Conservation (phyloP, 2,329 filamentous ascomycete species). For the Leptographium galeiforme region DNA sequence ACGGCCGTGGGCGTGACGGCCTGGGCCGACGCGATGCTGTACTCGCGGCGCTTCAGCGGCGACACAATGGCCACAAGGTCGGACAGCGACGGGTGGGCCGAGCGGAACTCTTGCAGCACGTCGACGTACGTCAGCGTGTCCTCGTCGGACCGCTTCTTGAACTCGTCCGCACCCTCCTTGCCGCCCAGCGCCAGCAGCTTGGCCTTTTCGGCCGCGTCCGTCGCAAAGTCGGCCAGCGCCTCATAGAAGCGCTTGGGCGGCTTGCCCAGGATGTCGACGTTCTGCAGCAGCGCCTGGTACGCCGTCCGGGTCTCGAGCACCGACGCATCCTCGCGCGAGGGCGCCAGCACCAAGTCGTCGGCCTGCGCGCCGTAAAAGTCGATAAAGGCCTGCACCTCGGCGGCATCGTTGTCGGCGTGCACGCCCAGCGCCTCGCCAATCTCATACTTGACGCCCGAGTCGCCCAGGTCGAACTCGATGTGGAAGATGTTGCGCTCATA, state of each 20-base stretch:
- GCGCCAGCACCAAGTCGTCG: constrained; percentile 79
- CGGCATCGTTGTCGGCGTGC: constrained; percentile 82
- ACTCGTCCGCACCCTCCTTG: constrained; percentile 70
- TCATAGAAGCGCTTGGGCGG: constrained; percentile 98
- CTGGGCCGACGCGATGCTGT: constrained; percentile 97
- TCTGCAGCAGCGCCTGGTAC: constrained; percentile 82
- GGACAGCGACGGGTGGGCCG: constrained; percentile 76
- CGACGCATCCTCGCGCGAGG: constrained; percentile 62
- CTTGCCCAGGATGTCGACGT: constrained; percentile 91
- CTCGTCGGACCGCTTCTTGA: constrained; percentile 83
- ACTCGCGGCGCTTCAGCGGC: constrained; percentile 92
- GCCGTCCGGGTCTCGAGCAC: constrained; percentile 80
- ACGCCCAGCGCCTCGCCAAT: constrained; percentile 96
- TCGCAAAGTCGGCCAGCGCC: constrained; percentile 71
- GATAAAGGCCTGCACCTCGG: constrained; percentile 74
- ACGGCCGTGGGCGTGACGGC: constrained; percentile 85
- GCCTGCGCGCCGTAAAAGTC: constrained; percentile 74
- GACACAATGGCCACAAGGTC: constrained; percentile 78
- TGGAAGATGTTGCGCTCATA: constrained; percentile 99
- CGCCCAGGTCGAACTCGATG: constrained; percentile 92
- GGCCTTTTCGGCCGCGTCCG: constrained; percentile 69
- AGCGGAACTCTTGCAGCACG: constrained; percentile 76
- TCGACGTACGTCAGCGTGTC: constrained; percentile 89
- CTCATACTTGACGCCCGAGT: constrained; percentile 85
- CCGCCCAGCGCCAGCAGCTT: constrained; percentile 65